Base-by-base conservation (phyloP, 768 basidiomycete species). In the Mycena rosella region DNA sequence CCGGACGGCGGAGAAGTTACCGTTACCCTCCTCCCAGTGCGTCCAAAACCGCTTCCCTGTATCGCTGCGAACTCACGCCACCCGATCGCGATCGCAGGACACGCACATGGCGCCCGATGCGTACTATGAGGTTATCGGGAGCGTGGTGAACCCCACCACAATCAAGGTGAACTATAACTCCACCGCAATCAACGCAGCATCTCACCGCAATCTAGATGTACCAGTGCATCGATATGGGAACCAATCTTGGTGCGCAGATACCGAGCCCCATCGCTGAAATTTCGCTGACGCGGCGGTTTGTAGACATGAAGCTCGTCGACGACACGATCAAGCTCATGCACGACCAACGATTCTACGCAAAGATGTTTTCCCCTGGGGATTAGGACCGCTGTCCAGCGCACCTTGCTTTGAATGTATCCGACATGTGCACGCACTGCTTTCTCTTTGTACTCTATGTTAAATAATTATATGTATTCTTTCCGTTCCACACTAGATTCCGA, bases 91-190 rank as follows among this genome's bases (percentile, higher is more conserved):
- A 49, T 30, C 45, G 44, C 58, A 87, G 85, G 83, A 81, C 63
- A 74, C 82, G 27, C 77, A 82, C 51, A 78, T 90, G 57, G 78
- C 78, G 2, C 29, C 62, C 0, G 88, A 87, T 57, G 79, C 85
- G 3, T 93, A 80, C 68, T 80, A 91, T 49, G 93, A 95, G 75
- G 79, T 94, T 58, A 84, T 94, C 30, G 93, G 92, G 8, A 84
- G 75, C 7, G 92, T 89, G 24, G 62, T 82, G 26, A 82, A 88
- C 65, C 80, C 87, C 27, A 82, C 87, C 18, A 86, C 84, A 3
- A 78, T 95, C 71, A 88, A 87, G n/a, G n/a, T n/a, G n/a, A n/a
- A n/a, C n/a, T n/a, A n/a, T n/a, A n/a, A n/a, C n/a, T n/a, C n/a
- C n/a, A n/a, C n/a, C n/a, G n/a, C n/a, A n/a, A n/a, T n/a, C n/a